Percentiles rank a stretch among this genome's conserved stretches.
Conservation (phyloP, 1,284 basidiomycete genomes). For the Marasmius tenuissimus region DNA sequence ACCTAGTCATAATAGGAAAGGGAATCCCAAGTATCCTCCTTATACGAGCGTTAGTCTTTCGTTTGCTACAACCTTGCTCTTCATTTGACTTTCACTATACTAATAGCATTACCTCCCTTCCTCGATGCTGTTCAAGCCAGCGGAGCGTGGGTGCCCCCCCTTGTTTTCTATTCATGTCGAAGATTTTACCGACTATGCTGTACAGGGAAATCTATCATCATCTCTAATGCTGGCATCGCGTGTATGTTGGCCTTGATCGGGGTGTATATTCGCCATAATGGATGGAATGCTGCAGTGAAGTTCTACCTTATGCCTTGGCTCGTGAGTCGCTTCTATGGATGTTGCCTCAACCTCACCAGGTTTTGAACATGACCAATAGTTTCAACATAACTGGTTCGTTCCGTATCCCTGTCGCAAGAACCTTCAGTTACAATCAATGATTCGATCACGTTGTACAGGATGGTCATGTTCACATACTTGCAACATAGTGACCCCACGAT, state of each 20-base stretch:
- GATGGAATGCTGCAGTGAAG: constrained; percentile 24
- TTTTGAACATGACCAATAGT: constrained; percentile 7
- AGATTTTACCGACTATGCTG: neutral
- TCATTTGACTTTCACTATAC: neutral
- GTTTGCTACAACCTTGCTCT: neutral
- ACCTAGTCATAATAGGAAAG: constrained; percentile 31
- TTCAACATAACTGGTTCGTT: constrained; percentile 44
- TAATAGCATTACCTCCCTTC: constrained; percentile 34
- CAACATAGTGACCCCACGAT: constrained; percentile 42
- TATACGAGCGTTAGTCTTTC: constrained; percentile 28
- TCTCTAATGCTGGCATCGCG: constrained; percentile 58
- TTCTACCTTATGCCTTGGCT: constrained; percentile 62
- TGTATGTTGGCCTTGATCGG: constrained; percentile 42
- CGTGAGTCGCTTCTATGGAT: constrained; percentile 27
- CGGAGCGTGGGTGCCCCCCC: constrained; percentile 20
- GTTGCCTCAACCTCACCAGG: neutral
- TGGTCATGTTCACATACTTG: constrained; percentile 42
- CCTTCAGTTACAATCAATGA: neutral
- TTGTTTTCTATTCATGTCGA: neutral
- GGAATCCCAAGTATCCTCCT: constrained; percentile 32
- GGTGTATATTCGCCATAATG: constrained; percentile 35
- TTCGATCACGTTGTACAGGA: constrained; percentile 20
- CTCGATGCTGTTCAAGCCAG: constrained; percentile 30
- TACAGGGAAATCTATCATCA: constrained; percentile 38
- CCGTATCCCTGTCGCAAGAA: neutral